Conservation (phyloP, 306 rosid genomes). For the Myrica gale region DNA sequence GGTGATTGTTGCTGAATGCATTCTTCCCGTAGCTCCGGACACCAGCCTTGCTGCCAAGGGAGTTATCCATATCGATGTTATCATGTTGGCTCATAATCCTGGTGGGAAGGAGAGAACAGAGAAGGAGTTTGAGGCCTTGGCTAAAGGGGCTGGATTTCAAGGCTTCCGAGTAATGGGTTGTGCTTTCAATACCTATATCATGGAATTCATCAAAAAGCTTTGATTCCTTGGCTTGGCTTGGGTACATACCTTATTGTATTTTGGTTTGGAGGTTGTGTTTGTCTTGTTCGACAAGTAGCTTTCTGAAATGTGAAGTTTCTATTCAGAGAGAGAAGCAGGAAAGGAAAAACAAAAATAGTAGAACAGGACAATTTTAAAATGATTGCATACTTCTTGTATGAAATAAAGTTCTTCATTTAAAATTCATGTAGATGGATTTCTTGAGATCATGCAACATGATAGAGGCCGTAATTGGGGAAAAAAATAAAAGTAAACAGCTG, state of each 20-base stretch:
- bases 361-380: not conserved
- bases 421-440: not conserved
- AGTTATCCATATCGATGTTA: constrained; percentile 65
- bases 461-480: not conserved
- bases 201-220: constrained; percentile 67
- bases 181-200: constrained; percentile 75
- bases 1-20: constrained; percentile 90
- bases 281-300: constrained; percentile 3
- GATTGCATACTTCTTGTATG: constrained; percentile 21
- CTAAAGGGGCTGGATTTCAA: constrained; percentile 71
- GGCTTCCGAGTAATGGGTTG: constrained; percentile 51
- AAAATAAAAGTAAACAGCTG: no score
- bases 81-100: constrained; percentile 85
- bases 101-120: constrained; percentile 96
- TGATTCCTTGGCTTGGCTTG: constrained; percentile 20
- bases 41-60: constrained; percentile 77
- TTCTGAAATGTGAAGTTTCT: constrained; percentile 9
- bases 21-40: constrained; percentile 84
- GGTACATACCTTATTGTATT: constrained; percentile 1
- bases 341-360: not conserved
- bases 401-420: constrained; percentile 19
- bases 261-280: constrained; percentile 7
- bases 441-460: not conserved
- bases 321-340: not conserved
- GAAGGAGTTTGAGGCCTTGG: constrained; percentile 72